Conservation (phyloP, 2,329 filamentous ascomycete genomes). For the Neonectria hederae region DNA sequence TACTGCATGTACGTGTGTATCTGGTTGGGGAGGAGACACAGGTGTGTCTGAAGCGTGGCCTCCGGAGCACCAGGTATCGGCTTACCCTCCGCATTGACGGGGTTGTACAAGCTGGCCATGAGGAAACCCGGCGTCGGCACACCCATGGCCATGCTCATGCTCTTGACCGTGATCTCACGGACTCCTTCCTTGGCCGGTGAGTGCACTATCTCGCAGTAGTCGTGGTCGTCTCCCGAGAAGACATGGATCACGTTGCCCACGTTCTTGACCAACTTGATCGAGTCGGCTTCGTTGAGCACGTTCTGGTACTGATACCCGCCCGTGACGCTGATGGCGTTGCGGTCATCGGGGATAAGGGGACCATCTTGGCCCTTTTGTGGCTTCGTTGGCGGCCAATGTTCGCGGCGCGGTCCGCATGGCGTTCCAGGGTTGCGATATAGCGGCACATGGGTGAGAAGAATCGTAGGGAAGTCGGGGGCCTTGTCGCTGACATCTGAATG, state of each 20-base stretch:
- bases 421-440: slow-evolving; percentile 84
- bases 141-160: slow-evolving; percentile 95
- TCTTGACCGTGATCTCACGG: slow-evolving; percentile 93
- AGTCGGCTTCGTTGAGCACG: slow-evolving; percentile 81
- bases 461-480: slow-evolving; percentile 77
- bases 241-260: slow-evolving; percentile 85
- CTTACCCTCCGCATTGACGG: slow-evolving; percentile 71
- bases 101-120: slow-evolving; percentile 92
- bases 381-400: slow-evolving; percentile 79
- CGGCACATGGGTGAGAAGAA: slow-evolving; percentile 91
- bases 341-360: slow-evolving; percentile 68
- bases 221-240: slow-evolving; percentile 97
- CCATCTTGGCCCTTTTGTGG: slow-evolving; percentile 66
- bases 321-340: slow-evolving; percentile 80
- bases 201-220: slow-evolving; percentile 93
- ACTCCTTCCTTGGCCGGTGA: slow-evolving; percentile 71
- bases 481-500: slow-evolving; percentile 55
- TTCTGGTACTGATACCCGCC: slow-evolving; percentile 97
- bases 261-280: slow-evolving; percentile 77
- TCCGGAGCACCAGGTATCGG: slow-evolving; percentile 55
- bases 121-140: slow-evolving; percentile 87
- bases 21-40: slow-evolving; percentile 92
- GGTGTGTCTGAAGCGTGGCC: slow-evolving; percentile 82
- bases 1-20: slow-evolving; percentile 86
- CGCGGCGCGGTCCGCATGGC: slow-evolving; percentile 86